phyloP scores from a whole-genome alignment of 2,329 filamentous ascomycete genomes.

The Colletotrichum higginsianum region DNA sequence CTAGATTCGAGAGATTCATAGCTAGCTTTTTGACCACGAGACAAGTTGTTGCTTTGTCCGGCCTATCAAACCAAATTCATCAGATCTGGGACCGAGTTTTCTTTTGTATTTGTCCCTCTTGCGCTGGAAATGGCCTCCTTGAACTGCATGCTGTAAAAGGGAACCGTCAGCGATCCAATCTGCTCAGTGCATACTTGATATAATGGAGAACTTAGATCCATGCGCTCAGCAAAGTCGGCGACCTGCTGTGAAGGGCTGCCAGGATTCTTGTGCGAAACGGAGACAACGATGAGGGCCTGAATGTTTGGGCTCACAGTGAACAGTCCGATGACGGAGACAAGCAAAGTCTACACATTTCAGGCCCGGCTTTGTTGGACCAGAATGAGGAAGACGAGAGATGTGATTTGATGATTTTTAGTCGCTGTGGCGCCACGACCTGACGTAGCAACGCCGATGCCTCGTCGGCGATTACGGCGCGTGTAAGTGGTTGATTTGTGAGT shows the following conservation, averaged over 20 bases:
- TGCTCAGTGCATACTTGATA: not conserved
- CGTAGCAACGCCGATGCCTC: conserved; percentile 27
- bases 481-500: conserved; percentile 21
- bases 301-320: not conserved
- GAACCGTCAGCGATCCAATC: too few relatives aligned
- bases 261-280: not conserved
- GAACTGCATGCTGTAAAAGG: conserved; percentile 9
- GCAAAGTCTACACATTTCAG: not conserved
- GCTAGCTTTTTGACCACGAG: conserved; percentile 41
- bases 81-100: conserved; percentile 1
- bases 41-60: conserved; percentile 32
- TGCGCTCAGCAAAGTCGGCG: not conserved
- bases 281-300: not conserved
- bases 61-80: conserved; percentile 22
- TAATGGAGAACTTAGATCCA: not conserved
- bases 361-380: not conserved
- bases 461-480: conserved; percentile 33
- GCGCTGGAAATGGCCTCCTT: conserved; percentile 19
- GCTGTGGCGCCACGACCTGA: not conserved
- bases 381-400: not conserved
- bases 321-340: conserved; percentile 5
- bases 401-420: not conserved
- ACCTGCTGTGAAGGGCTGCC: not conserved
- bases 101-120: not conserved
- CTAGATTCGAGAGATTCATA: conserved; percentile 44